Evolutionary conservation across 768 basidiomycete genomes (phyloP), one percentile per base, ranked within the genome.

Genomic region (Vararia minispora): DNA sequence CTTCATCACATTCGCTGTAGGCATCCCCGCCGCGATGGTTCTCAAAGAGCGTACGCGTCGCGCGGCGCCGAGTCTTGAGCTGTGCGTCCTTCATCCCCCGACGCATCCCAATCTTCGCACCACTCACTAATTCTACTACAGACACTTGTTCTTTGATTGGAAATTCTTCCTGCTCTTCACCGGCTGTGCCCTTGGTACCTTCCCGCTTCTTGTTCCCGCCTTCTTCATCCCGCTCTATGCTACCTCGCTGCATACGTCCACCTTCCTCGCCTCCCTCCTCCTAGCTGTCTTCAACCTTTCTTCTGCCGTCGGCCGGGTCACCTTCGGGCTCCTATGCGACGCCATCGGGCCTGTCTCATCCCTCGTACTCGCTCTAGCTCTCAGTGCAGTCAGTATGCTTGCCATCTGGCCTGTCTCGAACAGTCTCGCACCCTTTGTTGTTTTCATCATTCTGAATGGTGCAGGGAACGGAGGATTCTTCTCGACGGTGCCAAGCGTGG

Each of bases 141-240:
- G 58, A 54, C 50, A 48, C 33, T 35, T 59, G 3, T 60, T 60
- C 44, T 46, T 37, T 35, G 57, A 61, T 44, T 35, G 35, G 5
- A 55, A 53, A 29, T 56, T 52, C 18, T 35, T 50, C 11, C 37
- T 52, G 6, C 48, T 61, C 6, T 60, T 54, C 40, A 24, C 60
- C n/a, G 58, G 55, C 3, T 56, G 53, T 22, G 57, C 48, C n/a
- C 42, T 60, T 18, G 57, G 52, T 18, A 58, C 57, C 12, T 63
- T 63, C 39, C 59, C 57, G n/a, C 41, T 59, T 7, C 55, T 63
- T 25, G 58, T 60, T 17, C 52, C 60, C 1, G 54, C 56, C 9
- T 63, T 59, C 48, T 62, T 63, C 49, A 58, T 61, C 32, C 60
- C 58, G 1, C 48, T 54, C 8, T 63, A 61, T 39, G 55, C 57